Conservation (phyloP, 2,329 filamentous ascomycete species). For the Lizonia empirigonia region DNA sequence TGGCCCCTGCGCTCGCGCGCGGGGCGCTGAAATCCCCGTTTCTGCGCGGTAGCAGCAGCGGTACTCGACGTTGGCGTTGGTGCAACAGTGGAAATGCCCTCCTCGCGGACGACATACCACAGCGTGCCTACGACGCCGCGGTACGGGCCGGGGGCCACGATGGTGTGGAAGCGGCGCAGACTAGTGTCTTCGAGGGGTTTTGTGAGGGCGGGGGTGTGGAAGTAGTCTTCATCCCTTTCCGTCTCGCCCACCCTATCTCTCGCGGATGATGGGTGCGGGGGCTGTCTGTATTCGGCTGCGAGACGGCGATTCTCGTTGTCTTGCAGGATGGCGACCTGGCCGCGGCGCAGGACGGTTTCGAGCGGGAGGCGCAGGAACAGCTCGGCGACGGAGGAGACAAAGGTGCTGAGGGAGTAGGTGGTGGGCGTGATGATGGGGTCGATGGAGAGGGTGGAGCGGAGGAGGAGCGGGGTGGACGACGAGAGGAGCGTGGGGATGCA, state of each 20-base stretch:
- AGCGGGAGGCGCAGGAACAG: conserved; percentile 86
- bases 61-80: conserved; percentile 28
- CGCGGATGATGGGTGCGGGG: conserved; percentile 23
- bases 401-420: conserved; percentile 80
- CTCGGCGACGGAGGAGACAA: conserved; percentile 78
- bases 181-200: conserved; percentile 30
- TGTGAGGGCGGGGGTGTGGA: conserved; percentile 6
- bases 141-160: conserved; percentile 81
- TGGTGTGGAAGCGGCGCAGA: conserved; percentile 63
- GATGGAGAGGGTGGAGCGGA: conserved; percentile 83
- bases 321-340: conserved; percentile 72
- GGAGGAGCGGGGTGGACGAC: conserved; percentile 80
- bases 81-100: conserved; percentile 63
- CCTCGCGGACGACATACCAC: conserved; percentile 82
- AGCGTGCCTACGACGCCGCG: conserved; percentile 89
- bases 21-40: conserved; percentile 41
- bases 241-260: too few species aligned
- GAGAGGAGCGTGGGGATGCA: conserved; percentile 82
- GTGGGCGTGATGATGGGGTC: conserved; percentile 81
- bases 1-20: conserved; percentile 64
- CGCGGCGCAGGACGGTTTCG: conserved; percentile 88
- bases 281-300: conserved; percentile 30
- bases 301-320: conserved; percentile 43
- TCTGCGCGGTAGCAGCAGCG: conserved; percentile 34
- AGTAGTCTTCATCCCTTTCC: too few species aligned